Percentiles rank a stretch among this genome's conserved stretches.
phyloP scores from a whole-genome alignment of 257 asterid species.

The Nicotiana tomentosiformis region DNA sequence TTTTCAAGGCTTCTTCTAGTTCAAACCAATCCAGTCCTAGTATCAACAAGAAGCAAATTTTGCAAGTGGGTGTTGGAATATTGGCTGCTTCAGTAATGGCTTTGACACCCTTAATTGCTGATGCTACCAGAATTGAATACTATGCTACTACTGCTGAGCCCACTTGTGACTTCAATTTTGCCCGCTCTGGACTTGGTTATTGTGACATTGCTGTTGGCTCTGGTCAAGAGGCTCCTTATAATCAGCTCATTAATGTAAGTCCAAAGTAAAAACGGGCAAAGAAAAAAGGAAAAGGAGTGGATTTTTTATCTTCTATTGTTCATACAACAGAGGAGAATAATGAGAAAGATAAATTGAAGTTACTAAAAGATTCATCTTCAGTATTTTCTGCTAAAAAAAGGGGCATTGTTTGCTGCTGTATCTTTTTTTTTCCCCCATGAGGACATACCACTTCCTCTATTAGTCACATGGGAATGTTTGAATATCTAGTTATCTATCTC shows the following conservation, averaged over 20 bases:
- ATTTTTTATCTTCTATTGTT: background rate
- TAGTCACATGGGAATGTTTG: background rate
- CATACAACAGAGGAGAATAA: background rate
- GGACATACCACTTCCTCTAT: background rate
- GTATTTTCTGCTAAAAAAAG: background rate
- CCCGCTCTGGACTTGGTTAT: slow-evolving; percentile 77
- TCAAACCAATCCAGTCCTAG: slow-evolving; percentile 14
- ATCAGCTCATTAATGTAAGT: slow-evolving; percentile 58
- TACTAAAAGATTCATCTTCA: background rate
- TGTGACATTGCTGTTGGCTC: slow-evolving; percentile 73
- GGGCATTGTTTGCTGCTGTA: background rate
- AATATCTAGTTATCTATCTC: background rate
- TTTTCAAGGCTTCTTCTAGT: slow-evolving; percentile 33
- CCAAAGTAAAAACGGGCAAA: background rate
- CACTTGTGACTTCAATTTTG: slow-evolving; percentile 66
- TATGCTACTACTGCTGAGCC: slow-evolving; percentile 84
- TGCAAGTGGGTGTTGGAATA: slow-evolving; percentile 57
- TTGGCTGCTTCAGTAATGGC: slow-evolving; percentile 62
- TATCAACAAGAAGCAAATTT: slow-evolving; percentile 32
- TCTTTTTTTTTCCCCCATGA: background rate
- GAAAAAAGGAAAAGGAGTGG: background rate
- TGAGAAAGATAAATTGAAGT: background rate
- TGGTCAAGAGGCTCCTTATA: slow-evolving; percentile 68
- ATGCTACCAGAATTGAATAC: slow-evolving; percentile 80
- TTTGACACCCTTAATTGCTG: slow-evolving; percentile 58